Evolutionary conservation across 768 basidiomycete species (phyloP).

Genomic region (Suillus clintonianus): DNA sequence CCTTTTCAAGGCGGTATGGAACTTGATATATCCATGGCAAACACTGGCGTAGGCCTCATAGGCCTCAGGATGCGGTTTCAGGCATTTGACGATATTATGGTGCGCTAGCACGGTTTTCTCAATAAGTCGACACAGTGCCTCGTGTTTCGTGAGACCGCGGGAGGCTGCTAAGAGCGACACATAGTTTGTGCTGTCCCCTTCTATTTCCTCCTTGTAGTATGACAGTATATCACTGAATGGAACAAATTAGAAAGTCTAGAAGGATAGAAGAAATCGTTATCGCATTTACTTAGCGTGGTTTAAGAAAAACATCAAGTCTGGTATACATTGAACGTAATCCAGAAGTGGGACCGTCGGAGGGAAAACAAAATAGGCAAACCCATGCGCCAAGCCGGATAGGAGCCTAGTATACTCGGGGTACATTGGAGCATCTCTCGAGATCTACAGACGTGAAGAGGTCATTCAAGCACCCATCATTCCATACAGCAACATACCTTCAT

Average conservation of each 20-base stretch:
- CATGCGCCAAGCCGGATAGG: slow-evolving; percentile 30
- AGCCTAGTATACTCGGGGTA: slow-evolving; percentile 17
- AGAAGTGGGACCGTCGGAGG: slow-evolving; percentile 27
- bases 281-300: too few species aligned
- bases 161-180: slow-evolving; percentile 28
- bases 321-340: slow-evolving; percentile 33
- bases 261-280: not conserved
- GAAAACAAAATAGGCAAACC: slow-evolving; percentile 35
- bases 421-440: slow-evolving; percentile 11
- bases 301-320: slow-evolving; percentile 24
- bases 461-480: not conserved
- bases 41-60: too few species aligned
- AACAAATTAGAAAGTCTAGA: not conserved
- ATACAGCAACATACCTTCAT: slow-evolving; percentile 16
- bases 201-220: slow-evolving; percentile 37
- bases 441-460: not conserved
- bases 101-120: not conserved
- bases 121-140: too few species aligned
- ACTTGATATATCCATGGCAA: too few species aligned
- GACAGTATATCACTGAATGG: slow-evolving; percentile 35
- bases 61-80: too few species aligned
- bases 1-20: too few species aligned
- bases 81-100: too few species aligned
- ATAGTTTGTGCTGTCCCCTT: slow-evolving; percentile 31
- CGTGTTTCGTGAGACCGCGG: too few species aligned